Conservation (phyloP, 2,329 filamentous ascomycete species). For the Penicillium sp. region DNA sequence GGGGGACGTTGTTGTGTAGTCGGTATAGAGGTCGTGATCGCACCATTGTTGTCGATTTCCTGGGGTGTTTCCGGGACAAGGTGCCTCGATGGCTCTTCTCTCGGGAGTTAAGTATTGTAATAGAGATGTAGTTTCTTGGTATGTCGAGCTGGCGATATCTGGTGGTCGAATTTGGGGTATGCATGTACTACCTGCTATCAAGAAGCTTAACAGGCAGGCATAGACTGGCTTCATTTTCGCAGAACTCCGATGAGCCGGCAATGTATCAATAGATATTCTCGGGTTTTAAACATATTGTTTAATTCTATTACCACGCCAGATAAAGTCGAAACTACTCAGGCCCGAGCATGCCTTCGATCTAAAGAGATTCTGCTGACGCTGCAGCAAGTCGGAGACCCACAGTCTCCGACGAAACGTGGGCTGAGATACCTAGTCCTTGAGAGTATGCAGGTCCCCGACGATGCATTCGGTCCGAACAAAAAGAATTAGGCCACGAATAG, state of each 20-base stretch:
- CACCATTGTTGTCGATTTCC: constrained; percentile 4
- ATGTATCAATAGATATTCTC: neutral
- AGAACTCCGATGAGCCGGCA: neutral
- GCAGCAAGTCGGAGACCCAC: neutral
- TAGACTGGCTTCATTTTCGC: neutral
- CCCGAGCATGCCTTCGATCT: neutral
- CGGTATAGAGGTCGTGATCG: constrained; percentile 6
- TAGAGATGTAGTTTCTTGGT: neutral
- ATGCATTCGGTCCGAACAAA: neutral
- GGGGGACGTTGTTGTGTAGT: constrained; percentile 6
- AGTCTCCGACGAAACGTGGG: neutral
- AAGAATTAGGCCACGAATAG: neutral
- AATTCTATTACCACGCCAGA: neutral
- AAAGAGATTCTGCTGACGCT: neutral
- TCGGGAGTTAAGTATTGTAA: neutral
- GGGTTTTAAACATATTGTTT: neutral
- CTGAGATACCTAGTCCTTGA: neutral
- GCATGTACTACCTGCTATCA: neutral
- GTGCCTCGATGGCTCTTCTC: neutral
- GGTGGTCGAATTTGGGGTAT: neutral
- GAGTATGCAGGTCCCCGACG: neutral
- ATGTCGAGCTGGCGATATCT: neutral
- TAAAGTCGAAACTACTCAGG: neutral
- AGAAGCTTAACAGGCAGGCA: neutral
- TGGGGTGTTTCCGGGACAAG: neutral